Base-by-base conservation (phyloP, 768 basidiomycete genomes). In the Hygrophorus pudorinus region DNA sequence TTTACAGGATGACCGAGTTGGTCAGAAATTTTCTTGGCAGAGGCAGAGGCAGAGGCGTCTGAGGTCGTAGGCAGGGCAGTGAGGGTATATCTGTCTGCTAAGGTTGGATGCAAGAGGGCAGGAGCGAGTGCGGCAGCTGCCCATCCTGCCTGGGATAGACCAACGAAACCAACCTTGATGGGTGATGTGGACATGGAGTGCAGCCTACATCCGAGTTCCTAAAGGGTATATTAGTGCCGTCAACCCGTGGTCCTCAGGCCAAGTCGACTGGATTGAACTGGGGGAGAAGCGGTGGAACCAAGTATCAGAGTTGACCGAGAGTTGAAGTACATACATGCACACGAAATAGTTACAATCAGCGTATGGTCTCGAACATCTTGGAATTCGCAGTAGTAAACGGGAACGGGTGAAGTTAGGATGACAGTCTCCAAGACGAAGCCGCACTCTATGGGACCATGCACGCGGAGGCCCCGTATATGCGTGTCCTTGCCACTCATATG, bases 401-500 rank as follows among this genome's bases (percentile, higher is more conserved):
- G 53, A 88, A 83, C 10, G 79, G 75, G 51, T 89, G 87, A 38
- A 24, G 24, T 24, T 7, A 24, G 24, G 24, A 7, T 24, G 7
- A 7, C 24, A 3, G 4, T 7, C 24, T 24, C 24, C 24, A 24
- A 7, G 4, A 7, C 24, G 24, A 24, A 3, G 24, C 3, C 24
- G 24, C 24, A 24, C 24, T 24, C 24, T 7, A 24, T 24, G 7
- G 24, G 86, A 0, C 91, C 94, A 43, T 90, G 76, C n/a, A 97
- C 73, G 29, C 73, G 79, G 32, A 98, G 63, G 3, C 94, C 93
- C 10, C 96, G 79, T 13, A 99, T 87, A 65, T 99, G 96, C 7
- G 96, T 98, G 63, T 99, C 96, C 59, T 98, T 98, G 5, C 96
- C 96, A 54, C 93, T 97, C 82, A 96, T 85, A 58, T 98, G 92